Conservation (phyloP, 2,329 filamentous ascomycete genomes). For the Aspergillus neotritici region DNA sequence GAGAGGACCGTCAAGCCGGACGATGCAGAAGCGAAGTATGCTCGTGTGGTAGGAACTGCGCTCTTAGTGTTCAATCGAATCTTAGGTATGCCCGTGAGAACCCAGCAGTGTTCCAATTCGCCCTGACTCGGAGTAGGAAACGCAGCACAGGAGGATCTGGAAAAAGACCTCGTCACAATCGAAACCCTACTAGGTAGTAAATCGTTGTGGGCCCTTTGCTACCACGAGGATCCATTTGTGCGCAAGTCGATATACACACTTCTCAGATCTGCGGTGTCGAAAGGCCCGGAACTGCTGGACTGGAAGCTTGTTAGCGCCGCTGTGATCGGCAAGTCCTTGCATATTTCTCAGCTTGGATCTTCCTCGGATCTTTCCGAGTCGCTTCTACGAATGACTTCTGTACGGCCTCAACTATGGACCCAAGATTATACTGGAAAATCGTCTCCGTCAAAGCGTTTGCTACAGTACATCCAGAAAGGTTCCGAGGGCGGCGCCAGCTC, state of each 20-base stretch:
- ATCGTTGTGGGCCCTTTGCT: slow-evolving; percentile 55
- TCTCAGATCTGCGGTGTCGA: slow-evolving; percentile 46
- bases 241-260: slow-evolving; percentile 55
- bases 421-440: slow-evolving; percentile 56
- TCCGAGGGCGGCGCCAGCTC: slow-evolving; percentile 68
- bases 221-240: slow-evolving; percentile 52
- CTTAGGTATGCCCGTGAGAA: slow-evolving; percentile 34
- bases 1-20: slow-evolving; percentile 77
- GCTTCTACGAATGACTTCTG: slow-evolving; percentile 60
- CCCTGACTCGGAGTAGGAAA: slow-evolving; percentile 26
- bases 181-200: slow-evolving; percentile 60
- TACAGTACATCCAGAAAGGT: slow-evolving; percentile 71
- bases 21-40: slow-evolving; percentile 80
- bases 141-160: slow-evolving; percentile 46
- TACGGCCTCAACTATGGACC: slow-evolving; percentile 68
- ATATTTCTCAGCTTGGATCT: slow-evolving; percentile 67
- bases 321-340: slow-evolving; percentile 70
- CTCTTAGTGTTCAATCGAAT: slow-evolving; percentile 52
- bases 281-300: slow-evolving; percentile 45
- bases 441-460: slow-evolving; percentile 53
- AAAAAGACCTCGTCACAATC: slow-evolving; percentile 58
- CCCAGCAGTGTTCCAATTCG: background rate
- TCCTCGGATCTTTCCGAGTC: slow-evolving; percentile 64
- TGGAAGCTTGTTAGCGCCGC: slow-evolving; percentile 63
- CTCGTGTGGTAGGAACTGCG: slow-evolving; percentile 64